Percentiles rank a stretch among this genome's conserved stretches.
Evolutionary conservation across 78 protist species (phyloP).

Genomic region (Protostelium mycophagum): DNA sequence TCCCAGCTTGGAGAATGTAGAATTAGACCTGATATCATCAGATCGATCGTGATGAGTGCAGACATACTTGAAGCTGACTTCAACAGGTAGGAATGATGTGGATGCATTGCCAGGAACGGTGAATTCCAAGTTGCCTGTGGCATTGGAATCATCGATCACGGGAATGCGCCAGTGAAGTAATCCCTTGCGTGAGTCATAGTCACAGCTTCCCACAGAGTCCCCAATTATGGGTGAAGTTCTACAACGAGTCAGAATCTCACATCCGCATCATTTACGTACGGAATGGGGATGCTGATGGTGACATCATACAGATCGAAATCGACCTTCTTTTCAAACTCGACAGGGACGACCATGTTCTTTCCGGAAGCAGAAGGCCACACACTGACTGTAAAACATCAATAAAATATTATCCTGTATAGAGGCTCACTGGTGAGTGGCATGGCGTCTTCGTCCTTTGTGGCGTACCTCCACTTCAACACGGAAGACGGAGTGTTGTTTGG

Average conservation of each 20-base stretch:
- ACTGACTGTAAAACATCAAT: slow-evolving; percentile 4
- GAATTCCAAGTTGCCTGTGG: slow-evolving; percentile 50
- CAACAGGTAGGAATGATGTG: slow-evolving; percentile 38
- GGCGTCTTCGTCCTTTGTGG: slow-evolving; percentile 23
- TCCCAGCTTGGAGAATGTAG: background rate
- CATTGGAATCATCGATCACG: slow-evolving; percentile 20
- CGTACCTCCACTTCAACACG: slow-evolving; percentile 53
- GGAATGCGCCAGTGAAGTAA: slow-evolving; percentile 56
- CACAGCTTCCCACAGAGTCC: slow-evolving; percentile 35
- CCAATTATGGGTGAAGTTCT: slow-evolving; percentile 10
- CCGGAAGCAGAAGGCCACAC: slow-evolving; percentile 58
- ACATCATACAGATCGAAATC: slow-evolving; percentile 28
- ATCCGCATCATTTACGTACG: slow-evolving; percentile 4
- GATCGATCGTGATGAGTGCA: background rate
- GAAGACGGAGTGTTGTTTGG: slow-evolving; percentile 17
- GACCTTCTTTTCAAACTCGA: slow-evolving; percentile 21
- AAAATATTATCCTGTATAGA: background rate
- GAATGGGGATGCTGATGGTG: slow-evolving; percentile 40
- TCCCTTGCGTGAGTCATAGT: slow-evolving; percentile 22
- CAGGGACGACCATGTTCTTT: slow-evolving; percentile 15
- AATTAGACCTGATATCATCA: background rate
- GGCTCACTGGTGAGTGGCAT: slow-evolving; percentile 19
- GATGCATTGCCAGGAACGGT: slow-evolving; percentile 23
- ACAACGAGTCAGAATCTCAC: background rate
- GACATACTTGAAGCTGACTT: slow-evolving; percentile 11